phyloP scores from a whole-genome alignment of 495 filamentous ascomycete genomes.

The Podospora sp. region DNA sequence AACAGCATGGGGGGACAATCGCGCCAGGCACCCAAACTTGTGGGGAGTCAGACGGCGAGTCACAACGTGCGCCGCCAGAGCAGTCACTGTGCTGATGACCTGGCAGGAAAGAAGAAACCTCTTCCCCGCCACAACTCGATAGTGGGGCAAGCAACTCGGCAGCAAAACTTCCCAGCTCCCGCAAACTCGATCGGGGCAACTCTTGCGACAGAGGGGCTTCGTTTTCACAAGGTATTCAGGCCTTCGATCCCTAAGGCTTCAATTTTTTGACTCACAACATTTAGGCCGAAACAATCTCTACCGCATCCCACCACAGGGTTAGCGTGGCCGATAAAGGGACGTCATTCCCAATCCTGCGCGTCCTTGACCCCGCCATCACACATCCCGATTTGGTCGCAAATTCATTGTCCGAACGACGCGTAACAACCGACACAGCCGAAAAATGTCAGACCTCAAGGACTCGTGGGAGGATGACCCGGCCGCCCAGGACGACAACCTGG shows the following conservation, averaged over 20 bases:
- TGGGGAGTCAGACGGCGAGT: not conserved
- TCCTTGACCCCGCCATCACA: conserved; percentile 9
- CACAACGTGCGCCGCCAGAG: not conserved
- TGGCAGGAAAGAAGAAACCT: conserved; percentile 12
- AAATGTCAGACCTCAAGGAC: conserved; percentile 76
- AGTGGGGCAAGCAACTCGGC: conserved; percentile 34
- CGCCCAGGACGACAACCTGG: conserved; percentile 81
- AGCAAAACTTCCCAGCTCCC: conserved; percentile 22
- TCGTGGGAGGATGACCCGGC: conserved; percentile 96
- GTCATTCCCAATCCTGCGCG: not conserved
- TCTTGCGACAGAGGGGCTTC: not conserved
- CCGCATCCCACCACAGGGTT: not conserved
- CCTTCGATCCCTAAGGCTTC: not conserved
- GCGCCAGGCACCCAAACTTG: not conserved
- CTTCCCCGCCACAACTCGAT: conserved; percentile 33
- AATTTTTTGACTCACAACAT: conserved; percentile 5
- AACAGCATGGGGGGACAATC: not conserved
- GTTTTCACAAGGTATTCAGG: not conserved
- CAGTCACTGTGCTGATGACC: conserved; percentile 4
- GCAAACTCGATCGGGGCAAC: conserved; percentile 7
- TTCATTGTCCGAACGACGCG: not conserved
- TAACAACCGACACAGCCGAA: conserved; percentile 30
- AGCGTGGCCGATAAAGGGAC: conserved; percentile 1
- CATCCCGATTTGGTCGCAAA: not conserved
- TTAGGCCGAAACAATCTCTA: not conserved